These are phyloP conservation scores for Trichosanthes cucumerina DNA, from an alignment of 306 rosid species.

Conservation along the genomic window DNA sequence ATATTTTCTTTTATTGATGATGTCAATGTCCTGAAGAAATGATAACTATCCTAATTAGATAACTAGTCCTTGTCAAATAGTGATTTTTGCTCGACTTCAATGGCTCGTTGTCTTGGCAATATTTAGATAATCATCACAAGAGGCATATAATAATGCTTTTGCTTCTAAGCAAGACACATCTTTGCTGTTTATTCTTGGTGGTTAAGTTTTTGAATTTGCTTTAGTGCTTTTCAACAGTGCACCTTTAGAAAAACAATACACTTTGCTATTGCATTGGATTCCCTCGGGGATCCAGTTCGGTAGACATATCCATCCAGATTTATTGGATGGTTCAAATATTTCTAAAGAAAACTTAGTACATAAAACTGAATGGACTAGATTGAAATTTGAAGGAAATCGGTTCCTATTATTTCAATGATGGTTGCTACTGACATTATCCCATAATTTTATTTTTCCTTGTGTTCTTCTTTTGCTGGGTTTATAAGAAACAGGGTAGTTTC, in stretches of 20 bases:
- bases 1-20: not conserved
- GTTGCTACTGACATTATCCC: not conserved
- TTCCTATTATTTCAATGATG: not conserved
- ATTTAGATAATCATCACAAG: not conserved
- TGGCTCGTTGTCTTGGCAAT: not conserved
- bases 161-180: slow-evolving; percentile 3
- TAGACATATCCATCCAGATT: not conserved
- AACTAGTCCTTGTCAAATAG: not conserved
- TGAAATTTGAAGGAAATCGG: not conserved
- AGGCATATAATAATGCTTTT: not conserved
- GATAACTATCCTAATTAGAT: slow-evolving; percentile 1
- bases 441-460: too few species aligned
- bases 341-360: not conserved
- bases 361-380: not conserved
- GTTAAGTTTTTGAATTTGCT: not conserved
- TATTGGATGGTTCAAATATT: not conserved
- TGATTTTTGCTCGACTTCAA: slow-evolving; percentile 3
- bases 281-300: not conserved
- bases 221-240: not conserved
- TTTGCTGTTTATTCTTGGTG: slow-evolving; percentile 1
- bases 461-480: not conserved
- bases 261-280: not conserved
- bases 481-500: not conserved
- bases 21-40: slow-evolving; percentile 1
- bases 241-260: not conserved